These are phyloP conservation scores for Candida buenavistaensis DNA, from an alignment of 1,139 yeast species.

Conservation along the genomic window DNA sequence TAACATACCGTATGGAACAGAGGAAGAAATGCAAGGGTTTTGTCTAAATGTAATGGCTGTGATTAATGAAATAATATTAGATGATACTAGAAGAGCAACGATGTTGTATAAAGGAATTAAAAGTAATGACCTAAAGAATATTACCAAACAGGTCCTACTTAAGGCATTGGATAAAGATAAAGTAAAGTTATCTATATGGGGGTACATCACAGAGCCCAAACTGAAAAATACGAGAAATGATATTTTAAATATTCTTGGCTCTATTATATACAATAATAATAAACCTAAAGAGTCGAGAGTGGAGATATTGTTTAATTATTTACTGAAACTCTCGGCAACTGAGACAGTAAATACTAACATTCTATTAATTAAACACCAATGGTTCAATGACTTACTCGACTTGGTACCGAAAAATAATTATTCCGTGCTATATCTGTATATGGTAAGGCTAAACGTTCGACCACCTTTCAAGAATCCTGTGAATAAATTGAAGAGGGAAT, in stretches of 20 bases:
- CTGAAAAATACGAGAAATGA: slow-evolving; percentile 17
- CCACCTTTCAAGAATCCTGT: slow-evolving; percentile 19
- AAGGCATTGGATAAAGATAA: slow-evolving; percentile 18
- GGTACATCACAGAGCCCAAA: slow-evolving; percentile 25
- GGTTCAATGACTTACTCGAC: slow-evolving; percentile 22
- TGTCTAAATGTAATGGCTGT: slow-evolving; percentile 32
- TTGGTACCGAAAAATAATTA: slow-evolving; percentile 21
- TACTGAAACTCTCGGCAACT: slow-evolving; percentile 22
- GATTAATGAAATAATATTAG: slow-evolving; percentile 27
- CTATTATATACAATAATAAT: slow-evolving; percentile 18
- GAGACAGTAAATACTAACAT: slow-evolving; percentile 26
- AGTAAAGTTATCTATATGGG: slow-evolving; percentile 30
- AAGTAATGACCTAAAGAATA: background rate
- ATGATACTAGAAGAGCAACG: slow-evolving; percentile 25
- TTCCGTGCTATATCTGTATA: slow-evolving; percentile 30
- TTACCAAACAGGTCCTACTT: slow-evolving; percentile 8
- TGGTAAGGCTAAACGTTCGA: slow-evolving; percentile 36
- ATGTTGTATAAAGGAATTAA: slow-evolving; percentile 5
- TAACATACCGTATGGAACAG: slow-evolving; percentile 23
- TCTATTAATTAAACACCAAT: slow-evolving; percentile 19
- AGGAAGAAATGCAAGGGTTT: slow-evolving; percentile 30
- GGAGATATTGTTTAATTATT: slow-evolving; percentile 25
- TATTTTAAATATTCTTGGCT: slow-evolving; percentile 22
- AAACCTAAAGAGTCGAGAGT: slow-evolving; percentile 17
- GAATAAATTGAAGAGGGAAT: slow-evolving; percentile 22